Evolutionary conservation across 305 asterid species (phyloP), one percentile per base, ranked within the genome.

Genomic region (Fraxinus nigra): DNA sequence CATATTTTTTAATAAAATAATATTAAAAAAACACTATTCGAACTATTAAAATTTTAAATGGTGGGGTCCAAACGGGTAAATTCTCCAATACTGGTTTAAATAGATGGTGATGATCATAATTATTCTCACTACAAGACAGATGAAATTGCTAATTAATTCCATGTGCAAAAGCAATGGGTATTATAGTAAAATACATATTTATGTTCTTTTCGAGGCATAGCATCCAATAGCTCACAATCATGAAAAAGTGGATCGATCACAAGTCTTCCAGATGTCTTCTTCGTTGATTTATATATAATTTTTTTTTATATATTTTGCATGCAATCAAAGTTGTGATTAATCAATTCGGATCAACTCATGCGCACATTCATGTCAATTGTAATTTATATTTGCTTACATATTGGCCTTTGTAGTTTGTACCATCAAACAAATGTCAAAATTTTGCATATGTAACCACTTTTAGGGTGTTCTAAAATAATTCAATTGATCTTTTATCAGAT

Each of bases 141-240:
- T 51, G 46, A 33, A 72, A 48, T 70, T 14, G 69, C 1, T 75
- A 61, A 79, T 81, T 51, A 35, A 35, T 35, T 35, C 40, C 83
- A 78, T 79, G 78, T 79, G 84, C 81, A 46, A 82, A 81, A 81
- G 63, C 37, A 37, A 26, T 37, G 54, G 38, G 26, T 10, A 69
- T 24, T 3, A 46, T 13, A 43, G 54, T 43, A 32, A 32, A 32
- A 43, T 43, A 46, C 56, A 46, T 46, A 46, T 11, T 11, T 43
- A 46, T 46, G 56, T 46, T 46, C 56, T 16, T 46, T 43, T 46
- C n/a, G 56, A 46, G 56, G 18, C n/a, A 46, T 4, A 35, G 38
- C 38, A 35, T 35, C 38, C 38, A 35, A 70, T 79, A 76, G 65
- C 84, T 74, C 79, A 77, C 86, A 89, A 87, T 87, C 83, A 89